Percentiles rank a stretch among this genome's conserved stretches.
Conservation (phyloP, 2,329 filamentous ascomycete species). For the Ascochyta pisi region DNA sequence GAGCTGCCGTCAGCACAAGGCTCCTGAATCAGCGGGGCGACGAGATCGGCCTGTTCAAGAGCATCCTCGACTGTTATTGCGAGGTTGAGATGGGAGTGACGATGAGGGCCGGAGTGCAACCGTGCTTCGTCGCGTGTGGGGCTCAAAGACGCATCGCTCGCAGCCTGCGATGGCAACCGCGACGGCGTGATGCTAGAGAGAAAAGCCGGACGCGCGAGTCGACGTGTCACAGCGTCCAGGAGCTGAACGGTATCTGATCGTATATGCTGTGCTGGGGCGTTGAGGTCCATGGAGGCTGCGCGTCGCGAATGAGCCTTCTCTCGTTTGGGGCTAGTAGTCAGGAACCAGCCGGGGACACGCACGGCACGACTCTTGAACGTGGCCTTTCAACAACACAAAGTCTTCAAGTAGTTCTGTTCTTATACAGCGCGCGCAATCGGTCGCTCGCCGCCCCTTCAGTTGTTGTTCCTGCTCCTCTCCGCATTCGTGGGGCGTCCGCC, state of each 20-base stretch:
- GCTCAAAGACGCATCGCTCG: slow-evolving; percentile 47
- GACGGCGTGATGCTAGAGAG: slow-evolving; percentile 46
- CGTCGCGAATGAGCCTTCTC: slow-evolving; percentile 35
- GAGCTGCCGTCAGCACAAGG: slow-evolving; percentile 41
- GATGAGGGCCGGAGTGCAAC: slow-evolving; percentile 34
- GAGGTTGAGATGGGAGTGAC: slow-evolving; percentile 33
- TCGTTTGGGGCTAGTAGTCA: slow-evolving; percentile 40
- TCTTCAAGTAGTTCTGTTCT: slow-evolving; percentile 4
- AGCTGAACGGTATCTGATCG: slow-evolving; percentile 42
- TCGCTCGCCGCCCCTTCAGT: slow-evolving; percentile 25
- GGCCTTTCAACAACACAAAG: slow-evolving; percentile 37
- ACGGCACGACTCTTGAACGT: slow-evolving; percentile 31
- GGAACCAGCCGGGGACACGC: slow-evolving; percentile 15
- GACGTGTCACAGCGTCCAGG: slow-evolving; percentile 43
- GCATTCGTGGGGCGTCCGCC: slow-evolving; percentile 14
- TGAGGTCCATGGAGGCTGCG: slow-evolving; percentile 39
- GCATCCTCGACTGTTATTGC: slow-evolving; percentile 39
- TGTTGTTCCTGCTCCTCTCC: slow-evolving; percentile 18
- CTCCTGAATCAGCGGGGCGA: slow-evolving; percentile 44
- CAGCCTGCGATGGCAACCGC: slow-evolving; percentile 48
- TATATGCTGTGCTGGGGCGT: slow-evolving; percentile 29
- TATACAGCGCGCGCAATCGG: slow-evolving; percentile 17
- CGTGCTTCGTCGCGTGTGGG: slow-evolving; percentile 45
- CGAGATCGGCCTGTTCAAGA: slow-evolving; percentile 41
- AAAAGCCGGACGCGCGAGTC: slow-evolving; percentile 44